A percentile compares a stretch with the other conserved stretches of the same genome.
These are phyloP conservation scores for Uronychia setigera DNA, from an alignment of 73 alveolate species.

Conservation along the genomic window DNA sequence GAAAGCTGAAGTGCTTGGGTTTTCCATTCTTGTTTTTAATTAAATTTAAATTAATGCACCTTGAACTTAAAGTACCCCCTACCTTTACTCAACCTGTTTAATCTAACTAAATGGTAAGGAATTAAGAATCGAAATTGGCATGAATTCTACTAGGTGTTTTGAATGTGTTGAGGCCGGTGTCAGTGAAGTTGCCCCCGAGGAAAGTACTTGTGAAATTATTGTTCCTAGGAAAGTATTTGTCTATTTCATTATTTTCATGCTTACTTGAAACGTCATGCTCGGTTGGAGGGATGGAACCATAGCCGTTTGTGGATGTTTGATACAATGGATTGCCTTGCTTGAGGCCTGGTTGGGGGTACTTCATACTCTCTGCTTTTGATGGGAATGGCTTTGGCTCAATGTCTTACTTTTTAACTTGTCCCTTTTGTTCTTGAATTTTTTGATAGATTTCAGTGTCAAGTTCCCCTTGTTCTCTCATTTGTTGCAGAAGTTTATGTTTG, in stretches of 20 bases:
- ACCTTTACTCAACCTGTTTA: too few relatives aligned
- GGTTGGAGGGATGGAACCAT: slow-evolving; percentile 53
- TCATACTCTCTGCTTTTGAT: slow-evolving; percentile 40
- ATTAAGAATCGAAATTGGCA: slow-evolving; percentile 6
- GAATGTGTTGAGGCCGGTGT: slow-evolving; percentile 67
- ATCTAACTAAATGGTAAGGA: too few relatives aligned
- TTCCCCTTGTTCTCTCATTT: slow-evolving; percentile 72
- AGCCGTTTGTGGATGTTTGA: slow-evolving; percentile 44
- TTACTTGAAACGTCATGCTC: slow-evolving; percentile 48
- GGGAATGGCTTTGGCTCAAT: slow-evolving; percentile 69
- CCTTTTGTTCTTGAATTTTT: slow-evolving; percentile 59
- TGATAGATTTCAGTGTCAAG: slow-evolving; percentile 63
- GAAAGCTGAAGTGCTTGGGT: too few relatives aligned
- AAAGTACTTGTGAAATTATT: slow-evolving; percentile 48
- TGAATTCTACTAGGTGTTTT: slow-evolving; percentile 64
- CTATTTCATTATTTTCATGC: neutral
- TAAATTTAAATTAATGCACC: too few relatives aligned
- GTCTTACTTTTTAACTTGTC: slow-evolving; percentile 51
- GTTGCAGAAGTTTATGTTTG: slow-evolving; percentile 63
- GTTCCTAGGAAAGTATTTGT: slow-evolving; percentile 58
- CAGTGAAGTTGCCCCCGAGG: slow-evolving; percentile 68
- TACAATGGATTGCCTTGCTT: slow-evolving; percentile 46
- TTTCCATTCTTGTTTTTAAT: too few relatives aligned
- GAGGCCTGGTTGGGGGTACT: slow-evolving; percentile 63
- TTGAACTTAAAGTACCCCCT: too few relatives aligned